Base-by-base conservation (phyloP, 2,329 filamentous ascomycete species). In the Neospermospora avenae region DNA sequence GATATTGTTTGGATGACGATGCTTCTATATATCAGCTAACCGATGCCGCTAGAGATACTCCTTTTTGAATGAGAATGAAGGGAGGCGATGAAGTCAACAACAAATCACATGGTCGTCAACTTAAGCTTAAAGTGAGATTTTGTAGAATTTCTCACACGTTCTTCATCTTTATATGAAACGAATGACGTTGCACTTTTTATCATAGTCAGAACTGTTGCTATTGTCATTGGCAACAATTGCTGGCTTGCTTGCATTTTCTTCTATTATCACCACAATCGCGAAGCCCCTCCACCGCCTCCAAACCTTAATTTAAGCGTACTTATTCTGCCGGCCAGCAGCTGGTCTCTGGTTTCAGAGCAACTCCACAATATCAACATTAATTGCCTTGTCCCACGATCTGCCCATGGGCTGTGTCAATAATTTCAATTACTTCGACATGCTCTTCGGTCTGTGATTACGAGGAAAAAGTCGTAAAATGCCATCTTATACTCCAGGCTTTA, bases 311-410 rank as follows among this genome's bases (percentile, higher is more conserved):
- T 55, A 42, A 44, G 24, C 52, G 37, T 4, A 13, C 13, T 34
- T 16, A 20, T 45, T 22, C 53, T 44, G 53, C 53, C 39, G 48
- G 13, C 24, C n/a, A 55, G 53, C 41, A 61, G 59, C 60, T 63
- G 56, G 67, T 68, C 68, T 69, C 60, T 64, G 55, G 67, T 69
- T 69, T 69, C 67, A 69, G 58, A 51, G 48, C n/a, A 37, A 18
- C 28, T 35, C 44, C 60, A 67, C 60, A 58, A 62, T 59, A 57
- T 44, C 31, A 10, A 31, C 28, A 31, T 31, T 31, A 31, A 54
- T 35, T 34, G 18, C 41, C 58, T 63, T 62, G 39, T 18, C 4
- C 3, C 18, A 20, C 48, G 24, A 16, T 20, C 28, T 28, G 42
- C 41, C 34, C 55, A 20, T 44, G 49, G 35, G 37, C 18, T 48